phyloP scores from a whole-genome alignment of 306 rosid genomes.

The Corylus americana region DNA sequence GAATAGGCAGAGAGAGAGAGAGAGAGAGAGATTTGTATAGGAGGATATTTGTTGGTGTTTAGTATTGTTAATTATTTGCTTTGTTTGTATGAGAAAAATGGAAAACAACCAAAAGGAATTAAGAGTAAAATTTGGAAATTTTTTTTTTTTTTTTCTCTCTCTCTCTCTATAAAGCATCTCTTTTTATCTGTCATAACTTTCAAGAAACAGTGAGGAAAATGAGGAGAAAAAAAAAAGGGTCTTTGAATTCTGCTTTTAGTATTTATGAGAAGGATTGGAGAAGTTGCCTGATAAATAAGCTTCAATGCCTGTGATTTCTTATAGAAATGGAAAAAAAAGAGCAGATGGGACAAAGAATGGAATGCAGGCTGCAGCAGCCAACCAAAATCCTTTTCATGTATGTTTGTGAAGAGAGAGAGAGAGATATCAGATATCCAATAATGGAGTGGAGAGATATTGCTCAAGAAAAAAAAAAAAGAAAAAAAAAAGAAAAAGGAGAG shows the following conservation, averaged over 20 bases:
- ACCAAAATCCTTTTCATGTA: background rate
- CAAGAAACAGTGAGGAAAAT: background rate
- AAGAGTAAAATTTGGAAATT: constrained; percentile 21
- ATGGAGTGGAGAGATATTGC: background rate
- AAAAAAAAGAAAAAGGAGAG: background rate
- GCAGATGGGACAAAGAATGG: constrained; percentile 6
- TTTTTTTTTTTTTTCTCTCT: background rate
- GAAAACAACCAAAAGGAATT: constrained; percentile 22
- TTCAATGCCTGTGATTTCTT: background rate
- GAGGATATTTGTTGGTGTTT: constrained; percentile 55
- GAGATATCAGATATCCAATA: background rate
- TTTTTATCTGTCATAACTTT: constrained; percentile 5
- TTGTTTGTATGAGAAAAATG: constrained; percentile 29
- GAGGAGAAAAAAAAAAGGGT: background rate
- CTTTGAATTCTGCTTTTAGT: background rate
- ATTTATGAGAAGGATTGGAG: constrained; percentile 16
- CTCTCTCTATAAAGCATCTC: constrained; percentile 16
- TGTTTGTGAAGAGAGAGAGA: background rate
- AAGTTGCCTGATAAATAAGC: background rate
- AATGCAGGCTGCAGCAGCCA: constrained; percentile 3
- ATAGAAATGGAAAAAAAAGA: background rate
- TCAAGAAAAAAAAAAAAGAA: too few relatives aligned
- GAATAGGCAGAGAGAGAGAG: constrained; percentile 45
- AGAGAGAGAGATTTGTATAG: constrained; percentile 63
- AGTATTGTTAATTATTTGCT: constrained; percentile 24